Evolutionary conservation across 1,139 yeast species (phyloP).

Genomic region (Casaregolazyma suthepensis): DNA sequence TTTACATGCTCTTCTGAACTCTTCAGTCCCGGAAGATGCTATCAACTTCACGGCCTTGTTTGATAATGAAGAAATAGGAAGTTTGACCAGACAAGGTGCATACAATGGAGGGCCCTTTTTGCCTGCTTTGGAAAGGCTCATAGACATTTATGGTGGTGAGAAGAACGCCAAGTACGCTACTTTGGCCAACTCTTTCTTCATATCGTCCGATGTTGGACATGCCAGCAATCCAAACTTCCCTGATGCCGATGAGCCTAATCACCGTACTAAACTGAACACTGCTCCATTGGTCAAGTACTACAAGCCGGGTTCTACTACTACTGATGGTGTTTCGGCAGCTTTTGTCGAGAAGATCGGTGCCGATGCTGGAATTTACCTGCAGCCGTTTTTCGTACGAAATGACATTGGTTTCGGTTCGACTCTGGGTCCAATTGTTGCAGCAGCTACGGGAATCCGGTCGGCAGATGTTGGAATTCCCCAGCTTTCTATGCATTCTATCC

Average conservation of each 20-base stretch:
- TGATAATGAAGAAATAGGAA: constrained; percentile 92
- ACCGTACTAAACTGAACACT: constrained; percentile 65
- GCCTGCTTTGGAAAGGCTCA: constrained; percentile 61
- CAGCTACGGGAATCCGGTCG: constrained; percentile 65
- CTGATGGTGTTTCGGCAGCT: constrained; percentile 59
- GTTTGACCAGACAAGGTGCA: constrained; percentile 88
- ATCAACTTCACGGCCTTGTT: constrained; percentile 69
- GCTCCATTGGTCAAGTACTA: constrained; percentile 64
- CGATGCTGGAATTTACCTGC: constrained; percentile 49
- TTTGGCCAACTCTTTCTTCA: constrained; percentile 61
- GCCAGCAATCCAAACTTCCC: constrained; percentile 89
- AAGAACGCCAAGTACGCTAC: constrained; percentile 34
- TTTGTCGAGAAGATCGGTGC: constrained; percentile 54
- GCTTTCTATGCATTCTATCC: constrained; percentile 73
- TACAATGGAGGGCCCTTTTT: constrained; percentile 83
- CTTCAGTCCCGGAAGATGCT: constrained; percentile 44
- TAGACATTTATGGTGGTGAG: constrained; percentile 47
- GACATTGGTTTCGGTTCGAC: constrained; percentile 74
- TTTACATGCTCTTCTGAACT: constrained; percentile 47
- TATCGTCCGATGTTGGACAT: constrained; percentile 91
- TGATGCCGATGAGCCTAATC: constrained; percentile 52
- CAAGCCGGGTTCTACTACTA: constrained; percentile 65
- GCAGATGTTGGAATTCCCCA: constrained; percentile 76
- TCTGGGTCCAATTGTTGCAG: constrained; percentile 65
- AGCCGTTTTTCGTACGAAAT: constrained; percentile 50